A percentile compares a stretch with the other conserved stretches of the same genome.
Evolutionary conservation across 768 basidiomycete genomes (phyloP).

Genomic region (Tricholomella constricta): DNA sequence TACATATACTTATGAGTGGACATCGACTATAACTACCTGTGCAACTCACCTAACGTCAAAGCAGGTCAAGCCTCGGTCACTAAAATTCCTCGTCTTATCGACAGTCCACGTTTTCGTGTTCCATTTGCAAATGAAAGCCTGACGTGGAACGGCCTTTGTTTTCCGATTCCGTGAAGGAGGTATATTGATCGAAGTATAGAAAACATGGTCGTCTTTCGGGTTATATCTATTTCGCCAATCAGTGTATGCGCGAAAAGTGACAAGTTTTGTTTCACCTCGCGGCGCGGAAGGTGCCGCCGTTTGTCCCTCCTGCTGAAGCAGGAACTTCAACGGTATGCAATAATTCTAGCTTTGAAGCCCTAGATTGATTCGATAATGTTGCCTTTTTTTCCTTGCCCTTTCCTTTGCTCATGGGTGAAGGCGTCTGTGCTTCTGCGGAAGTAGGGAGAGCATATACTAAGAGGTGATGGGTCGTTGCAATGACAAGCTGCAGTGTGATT

Average conservation of each 20-base stretch:
- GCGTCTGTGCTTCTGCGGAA: slow-evolving; percentile 11
- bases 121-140: slow-evolving; percentile 74
- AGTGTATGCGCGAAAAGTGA: not conserved
- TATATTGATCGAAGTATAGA: slow-evolving; percentile 78
- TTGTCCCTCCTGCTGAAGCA: slow-evolving; percentile 42
- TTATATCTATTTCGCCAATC: slow-evolving; percentile 48
- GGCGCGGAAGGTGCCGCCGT: slow-evolving; percentile 63
- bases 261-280: slow-evolving; percentile 40
- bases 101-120: slow-evolving; percentile 68
- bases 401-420: slow-evolving; percentile 37
- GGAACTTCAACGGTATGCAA: slow-evolving; percentile 59
- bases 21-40: not conserved
- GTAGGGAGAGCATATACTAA: slow-evolving; percentile 61
- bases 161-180: slow-evolving; percentile 57
- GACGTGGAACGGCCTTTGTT: slow-evolving; percentile 55
- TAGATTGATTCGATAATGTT: slow-evolving; percentile 14
- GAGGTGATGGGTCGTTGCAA: slow-evolving; percentile 66
- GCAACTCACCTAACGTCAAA: slow-evolving; percentile 79
- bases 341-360: slow-evolving; percentile 30
- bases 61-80: slow-evolving; percentile 80
- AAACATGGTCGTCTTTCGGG: slow-evolving; percentile 46
- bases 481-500: slow-evolving; percentile 50
- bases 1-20: not conserved
- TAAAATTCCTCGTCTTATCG: slow-evolving; percentile 68
- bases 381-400: slow-evolving; percentile 41